Base-by-base conservation (phyloP, 768 basidiomycete species). In the Butyriboletus loyo region DNA sequence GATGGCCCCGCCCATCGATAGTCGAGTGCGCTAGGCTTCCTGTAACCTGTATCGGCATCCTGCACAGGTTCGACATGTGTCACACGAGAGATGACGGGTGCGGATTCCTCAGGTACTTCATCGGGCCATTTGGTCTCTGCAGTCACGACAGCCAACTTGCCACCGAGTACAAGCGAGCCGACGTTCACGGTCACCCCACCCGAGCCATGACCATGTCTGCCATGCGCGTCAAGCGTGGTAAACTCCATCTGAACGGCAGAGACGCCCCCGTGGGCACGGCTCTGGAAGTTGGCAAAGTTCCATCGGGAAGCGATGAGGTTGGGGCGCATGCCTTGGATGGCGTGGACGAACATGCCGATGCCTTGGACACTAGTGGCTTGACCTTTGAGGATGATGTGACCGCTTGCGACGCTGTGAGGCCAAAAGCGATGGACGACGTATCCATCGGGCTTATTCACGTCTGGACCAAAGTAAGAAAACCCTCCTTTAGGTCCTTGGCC, bases 311-410 rank as follows among this genome's bases (percentile, higher is more conserved):
- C 97, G 61, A 97, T 84, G 50, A 92, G 80, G 72, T 99, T 90
- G 44, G 96, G 94, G 8, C 93, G 83, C 92, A 99, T 96, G 68
- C 96, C 97, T 68, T 98, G 96, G 67, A 98, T 97, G 40, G 96
- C 96, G 69, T 96, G 91, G 19, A 95, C 80, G 69, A 96, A 85
- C 87, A 93, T 90, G 27, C 92, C 91, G 34, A 79, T 73, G 39
- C 88, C 89, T 30, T 79, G 68, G 49, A 83, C 71, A 8, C 74
- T 44, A 50, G 74, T 71, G 7, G 86, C 86, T 52, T 81, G 71
- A 39, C 89, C 90, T 30, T 83, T 79, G 56, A 75, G 68, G 43
- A 89, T 81, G 68, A 95, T 64, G 58, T 82, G 79, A 6, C 95
- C 95, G 24, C 76, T 74, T 17, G 78, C 81, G 28, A 71, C 62